phyloP scores from a whole-genome alignment of 1,139 yeast genomes.

The Ashbya aceris region DNA sequence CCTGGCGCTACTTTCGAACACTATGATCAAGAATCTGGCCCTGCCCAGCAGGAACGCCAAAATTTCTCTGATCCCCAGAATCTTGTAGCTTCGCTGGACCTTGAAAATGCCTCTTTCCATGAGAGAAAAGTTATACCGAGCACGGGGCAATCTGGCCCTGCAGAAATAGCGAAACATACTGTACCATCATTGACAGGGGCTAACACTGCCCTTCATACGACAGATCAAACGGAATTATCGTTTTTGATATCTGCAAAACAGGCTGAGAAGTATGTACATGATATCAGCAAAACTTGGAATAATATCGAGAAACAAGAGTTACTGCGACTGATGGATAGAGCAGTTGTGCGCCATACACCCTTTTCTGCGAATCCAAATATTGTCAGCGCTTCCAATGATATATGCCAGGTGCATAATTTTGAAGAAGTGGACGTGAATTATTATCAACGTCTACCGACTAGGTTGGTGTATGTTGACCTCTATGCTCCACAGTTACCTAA shows the following conservation, averaged over 20 bases:
- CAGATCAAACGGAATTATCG: background rate
- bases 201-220: background rate
- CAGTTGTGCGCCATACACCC: conserved; percentile 17
- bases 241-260: background rate
- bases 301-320: conserved; percentile 9
- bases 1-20: no score
- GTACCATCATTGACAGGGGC: no score
- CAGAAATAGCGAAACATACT: no score
- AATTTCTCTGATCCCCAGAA: no score
- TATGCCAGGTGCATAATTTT: conserved; percentile 21
- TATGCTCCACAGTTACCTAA: background rate
- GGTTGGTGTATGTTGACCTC: conserved; percentile 14
- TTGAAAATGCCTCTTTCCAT: no score
- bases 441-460: conserved; percentile 20
- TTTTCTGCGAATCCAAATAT: conserved; percentile 11
- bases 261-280: conserved; percentile 2
- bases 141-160: no score
- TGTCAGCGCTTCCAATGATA: conserved; percentile 20
- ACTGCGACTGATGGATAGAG: conserved; percentile 12
- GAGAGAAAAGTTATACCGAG: no score
- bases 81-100: no score
- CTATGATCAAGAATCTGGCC: no score
- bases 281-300: conserved; percentile 2
- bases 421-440: conserved; percentile 17
- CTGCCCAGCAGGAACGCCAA: no score